These are phyloP conservation scores for Amborella trichopoda DNA, from an alignment of 164 flowering plant genomes.

Conservation along the genomic window DNA sequence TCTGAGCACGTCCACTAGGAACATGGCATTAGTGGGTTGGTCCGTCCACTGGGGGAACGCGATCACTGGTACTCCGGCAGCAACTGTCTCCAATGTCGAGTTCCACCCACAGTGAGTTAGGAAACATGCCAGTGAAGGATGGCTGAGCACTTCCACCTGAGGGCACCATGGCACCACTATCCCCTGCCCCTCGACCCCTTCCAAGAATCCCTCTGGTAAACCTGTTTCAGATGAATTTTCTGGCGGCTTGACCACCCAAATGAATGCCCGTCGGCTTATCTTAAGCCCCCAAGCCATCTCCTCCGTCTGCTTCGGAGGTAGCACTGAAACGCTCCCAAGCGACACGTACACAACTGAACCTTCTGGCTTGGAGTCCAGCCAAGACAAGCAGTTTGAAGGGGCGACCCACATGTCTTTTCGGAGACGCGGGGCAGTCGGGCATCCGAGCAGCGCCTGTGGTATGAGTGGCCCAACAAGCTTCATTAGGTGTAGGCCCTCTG, in stretches of 20 bases:
- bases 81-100: conserved; percentile 47
- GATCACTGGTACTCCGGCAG: conserved; percentile 45
- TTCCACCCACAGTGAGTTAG: conserved; percentile 87
- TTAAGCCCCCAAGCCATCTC: conserved; percentile 52
- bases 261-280: conserved; percentile 26
- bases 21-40: conserved; percentile 55
- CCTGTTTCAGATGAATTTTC: neutral
- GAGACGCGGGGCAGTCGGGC: neutral
- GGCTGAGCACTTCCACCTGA: conserved; percentile 49
- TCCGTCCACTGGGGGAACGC: conserved; percentile 68
- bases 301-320: conserved; percentile 35
- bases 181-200: conserved; percentile 35
- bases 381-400: conserved; percentile 28
- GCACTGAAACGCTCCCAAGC: conserved; percentile 36
- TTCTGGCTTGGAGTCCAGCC: conserved; percentile 39
- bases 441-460: conserved; percentile 12
- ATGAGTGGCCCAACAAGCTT: conserved; percentile 56
- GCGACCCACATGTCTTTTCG: conserved; percentile 36
- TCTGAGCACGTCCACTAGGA: conserved; percentile 40
- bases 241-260: conserved; percentile 42
- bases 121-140: conserved; percentile 50
- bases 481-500: conserved; percentile 24
- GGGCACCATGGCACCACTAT: conserved; percentile 54
- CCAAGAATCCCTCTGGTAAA: conserved; percentile 38
- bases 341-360: conserved; percentile 56